Evolutionary conservation across 2,329 filamentous ascomycete species (phyloP).

Genomic region (Aspergillus japonicus): DNA sequence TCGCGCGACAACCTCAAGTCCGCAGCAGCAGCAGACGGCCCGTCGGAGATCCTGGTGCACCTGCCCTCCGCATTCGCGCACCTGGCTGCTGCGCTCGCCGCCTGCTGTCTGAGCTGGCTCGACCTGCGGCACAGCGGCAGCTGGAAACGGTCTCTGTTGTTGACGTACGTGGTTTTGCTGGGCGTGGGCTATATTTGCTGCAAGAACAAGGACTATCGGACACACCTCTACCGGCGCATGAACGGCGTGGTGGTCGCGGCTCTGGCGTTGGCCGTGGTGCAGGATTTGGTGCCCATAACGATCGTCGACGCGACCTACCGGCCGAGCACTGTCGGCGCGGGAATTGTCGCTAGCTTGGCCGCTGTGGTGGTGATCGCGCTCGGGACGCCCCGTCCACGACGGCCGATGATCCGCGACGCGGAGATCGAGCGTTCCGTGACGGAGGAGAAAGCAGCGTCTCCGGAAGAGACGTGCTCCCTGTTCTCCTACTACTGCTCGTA

Average conservation of each 20-base stretch:
- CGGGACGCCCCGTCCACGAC: slow-evolving; percentile 21
- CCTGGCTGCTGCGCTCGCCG: slow-evolving; percentile 13
- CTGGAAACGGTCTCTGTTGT: slow-evolving; percentile 23
- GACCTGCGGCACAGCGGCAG: slow-evolving; percentile 5
- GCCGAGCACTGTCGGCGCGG: slow-evolving; percentile 18
- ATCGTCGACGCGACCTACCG: slow-evolving; percentile 25
- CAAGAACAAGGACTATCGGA: slow-evolving; percentile 11
- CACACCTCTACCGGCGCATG: slow-evolving; percentile 24
- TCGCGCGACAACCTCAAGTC: not conserved
- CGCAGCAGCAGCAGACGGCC: not conserved
- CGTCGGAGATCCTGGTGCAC: slow-evolving; percentile 2
- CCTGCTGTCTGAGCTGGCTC: slow-evolving; percentile 20
- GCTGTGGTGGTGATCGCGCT: slow-evolving; percentile 18
- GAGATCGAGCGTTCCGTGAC: slow-evolving; percentile 14
- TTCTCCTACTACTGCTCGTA: slow-evolving; percentile 37
- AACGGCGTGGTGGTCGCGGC: slow-evolving; percentile 21
- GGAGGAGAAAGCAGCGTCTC: slow-evolving; percentile 17
- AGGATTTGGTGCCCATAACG: slow-evolving; percentile 24
- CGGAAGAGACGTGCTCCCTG: slow-evolving; percentile 34
- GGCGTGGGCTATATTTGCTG: slow-evolving; percentile 20
- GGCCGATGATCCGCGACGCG: slow-evolving; percentile 13
- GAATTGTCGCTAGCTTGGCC: slow-evolving; percentile 19
- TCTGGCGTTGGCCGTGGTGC: slow-evolving; percentile 21
- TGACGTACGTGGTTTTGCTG: slow-evolving; percentile 27
- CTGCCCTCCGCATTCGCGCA: slow-evolving; percentile 19